Evolutionary conservation across 2,329 filamentous ascomycete genomes (phyloP).

Genomic region (Arthrinium puccinioides): DNA sequence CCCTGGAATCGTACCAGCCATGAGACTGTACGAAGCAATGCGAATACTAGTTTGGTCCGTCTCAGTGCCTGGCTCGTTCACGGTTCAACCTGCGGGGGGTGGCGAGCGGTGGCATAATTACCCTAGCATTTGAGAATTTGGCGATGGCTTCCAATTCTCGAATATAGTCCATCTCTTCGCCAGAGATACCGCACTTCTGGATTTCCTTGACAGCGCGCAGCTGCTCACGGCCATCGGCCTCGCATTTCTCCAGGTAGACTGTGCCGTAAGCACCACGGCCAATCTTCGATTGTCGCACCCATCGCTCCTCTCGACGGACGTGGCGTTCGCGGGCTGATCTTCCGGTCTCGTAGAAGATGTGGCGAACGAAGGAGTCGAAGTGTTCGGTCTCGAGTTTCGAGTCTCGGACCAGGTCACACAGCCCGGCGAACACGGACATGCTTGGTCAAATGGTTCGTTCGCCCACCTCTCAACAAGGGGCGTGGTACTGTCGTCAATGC

Average conservation of each 20-base stretch:
- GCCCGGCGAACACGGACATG: too few relatives aligned
- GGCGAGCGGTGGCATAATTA: neutral
- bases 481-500: too few relatives aligned
- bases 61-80: too few relatives aligned
- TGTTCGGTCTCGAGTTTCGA: conserved; percentile 7
- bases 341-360: conserved; percentile 5
- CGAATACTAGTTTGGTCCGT: conserved; percentile 9
- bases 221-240: neutral
- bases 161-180: conserved; percentile 5
- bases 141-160: conserved; percentile 10
- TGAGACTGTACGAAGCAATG: conserved; percentile 11
- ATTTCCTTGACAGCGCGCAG: conserved; percentile 10
- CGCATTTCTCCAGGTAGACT: conserved; percentile 5
- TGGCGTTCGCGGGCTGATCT: neutral
- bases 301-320: neutral
- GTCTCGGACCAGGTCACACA: conserved; percentile 8
- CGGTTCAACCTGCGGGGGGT: too few relatives aligned
- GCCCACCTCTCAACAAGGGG: too few relatives aligned
- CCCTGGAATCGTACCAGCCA: conserved; percentile 8
- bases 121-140: conserved; percentile 10
- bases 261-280: conserved; percentile 6
- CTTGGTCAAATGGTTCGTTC: too few relatives aligned
- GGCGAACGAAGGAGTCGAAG: neutral
- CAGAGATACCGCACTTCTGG: neutral
- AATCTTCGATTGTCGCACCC: conserved; percentile 1